A percentile compares a stretch with the other conserved stretches of the same genome.
Conservation (phyloP, 2,329 filamentous ascomycete genomes). For the Fonsecaea multimorphosa region DNA sequence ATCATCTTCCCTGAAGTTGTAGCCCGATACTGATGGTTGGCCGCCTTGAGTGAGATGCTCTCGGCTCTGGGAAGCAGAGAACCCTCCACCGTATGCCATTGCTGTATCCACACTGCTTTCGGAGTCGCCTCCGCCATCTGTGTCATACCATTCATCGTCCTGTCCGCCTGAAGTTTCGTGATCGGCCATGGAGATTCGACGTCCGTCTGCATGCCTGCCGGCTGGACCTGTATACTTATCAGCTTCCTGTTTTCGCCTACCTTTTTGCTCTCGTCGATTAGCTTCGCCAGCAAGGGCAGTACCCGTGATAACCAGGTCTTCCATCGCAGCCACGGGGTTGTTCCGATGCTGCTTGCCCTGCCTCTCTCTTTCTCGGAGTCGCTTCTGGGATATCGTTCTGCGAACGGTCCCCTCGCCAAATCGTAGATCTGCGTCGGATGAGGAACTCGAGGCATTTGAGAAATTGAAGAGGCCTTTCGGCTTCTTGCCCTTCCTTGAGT, state of each 20-base stretch:
- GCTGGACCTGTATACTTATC: slow-evolving; percentile 31
- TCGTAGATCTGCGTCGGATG: slow-evolving; percentile 70
- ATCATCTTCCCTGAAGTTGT: slow-evolving; percentile 37
- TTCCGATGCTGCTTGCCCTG: slow-evolving; percentile 37
- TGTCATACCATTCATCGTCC: slow-evolving; percentile 66
- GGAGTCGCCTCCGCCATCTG: slow-evolving; percentile 60
- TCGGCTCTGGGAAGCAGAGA: slow-evolving; percentile 51
- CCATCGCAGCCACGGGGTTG: slow-evolving; percentile 54
- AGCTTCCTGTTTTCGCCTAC: slow-evolving; percentile 33
- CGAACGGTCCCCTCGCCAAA: slow-evolving; percentile 65
- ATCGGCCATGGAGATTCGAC: slow-evolving; percentile 24
- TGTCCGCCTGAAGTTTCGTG: slow-evolving; percentile 42
- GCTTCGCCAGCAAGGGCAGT: slow-evolving; percentile 53
- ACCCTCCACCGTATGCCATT: slow-evolving; percentile 65
- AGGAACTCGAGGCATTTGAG: slow-evolving; percentile 70
- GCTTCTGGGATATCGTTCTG: slow-evolving; percentile 43
- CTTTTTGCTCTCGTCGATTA: slow-evolving; percentile 33
- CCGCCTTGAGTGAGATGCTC: slow-evolving; percentile 61
- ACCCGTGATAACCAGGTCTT: slow-evolving; percentile 56
- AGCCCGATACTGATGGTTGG: slow-evolving; percentile 48
- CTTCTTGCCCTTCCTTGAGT: slow-evolving; percentile 51
- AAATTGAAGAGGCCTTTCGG: slow-evolving; percentile 60
- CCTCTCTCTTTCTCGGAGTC: slow-evolving; percentile 37
- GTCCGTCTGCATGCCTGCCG: slow-evolving; percentile 1
- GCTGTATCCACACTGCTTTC: slow-evolving; percentile 61